phyloP scores from a whole-genome alignment of 2,329 filamentous ascomycete species.

The Dactylellina sp. region DNA sequence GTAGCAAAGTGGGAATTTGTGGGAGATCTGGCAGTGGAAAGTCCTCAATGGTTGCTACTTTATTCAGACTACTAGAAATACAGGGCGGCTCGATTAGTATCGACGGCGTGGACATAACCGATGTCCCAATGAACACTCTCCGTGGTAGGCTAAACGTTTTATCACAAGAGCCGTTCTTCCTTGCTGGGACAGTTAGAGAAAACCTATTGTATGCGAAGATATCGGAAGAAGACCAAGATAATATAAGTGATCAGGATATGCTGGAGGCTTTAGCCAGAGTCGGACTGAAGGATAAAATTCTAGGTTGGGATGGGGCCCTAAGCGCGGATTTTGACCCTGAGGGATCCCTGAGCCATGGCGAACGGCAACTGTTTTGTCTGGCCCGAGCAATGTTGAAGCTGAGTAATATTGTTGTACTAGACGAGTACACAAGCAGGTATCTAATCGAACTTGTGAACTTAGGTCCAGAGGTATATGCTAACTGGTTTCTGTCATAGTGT shows the following conservation, averaged over 20 bases:
- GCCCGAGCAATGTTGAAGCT: constrained; percentile 65
- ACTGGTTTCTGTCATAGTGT: constrained; percentile 16
- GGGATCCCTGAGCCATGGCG: constrained; percentile 38
- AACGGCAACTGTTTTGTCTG: constrained; percentile 67
- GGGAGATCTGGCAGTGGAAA: constrained; percentile 56
- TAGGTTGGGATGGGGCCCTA: constrained; percentile 28
- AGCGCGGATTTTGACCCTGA: constrained; percentile 46
- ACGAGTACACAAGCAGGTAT: constrained; percentile 56
- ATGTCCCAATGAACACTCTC: constrained; percentile 31
- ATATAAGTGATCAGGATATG: constrained; percentile 29
- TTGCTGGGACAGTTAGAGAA: constrained; percentile 44
- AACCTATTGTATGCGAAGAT: constrained; percentile 42
- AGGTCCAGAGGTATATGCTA: neutral
- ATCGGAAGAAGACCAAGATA: constrained; percentile 20
- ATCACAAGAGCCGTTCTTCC: constrained; percentile 55
- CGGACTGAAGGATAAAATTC: constrained; percentile 42
- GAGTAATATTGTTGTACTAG: constrained; percentile 42
- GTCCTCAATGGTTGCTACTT: constrained; percentile 47
- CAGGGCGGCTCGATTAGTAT: constrained; percentile 43
- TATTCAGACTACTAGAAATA: constrained; percentile 48
- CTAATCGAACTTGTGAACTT: neutral
- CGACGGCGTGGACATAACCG: constrained; percentile 49
- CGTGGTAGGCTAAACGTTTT: constrained; percentile 52
- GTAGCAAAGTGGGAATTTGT: constrained; percentile 49
- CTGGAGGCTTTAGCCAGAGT: constrained; percentile 30